Conservation (phyloP, 2,329 filamentous ascomycete species). For the Colletotrichum costaricense region DNA sequence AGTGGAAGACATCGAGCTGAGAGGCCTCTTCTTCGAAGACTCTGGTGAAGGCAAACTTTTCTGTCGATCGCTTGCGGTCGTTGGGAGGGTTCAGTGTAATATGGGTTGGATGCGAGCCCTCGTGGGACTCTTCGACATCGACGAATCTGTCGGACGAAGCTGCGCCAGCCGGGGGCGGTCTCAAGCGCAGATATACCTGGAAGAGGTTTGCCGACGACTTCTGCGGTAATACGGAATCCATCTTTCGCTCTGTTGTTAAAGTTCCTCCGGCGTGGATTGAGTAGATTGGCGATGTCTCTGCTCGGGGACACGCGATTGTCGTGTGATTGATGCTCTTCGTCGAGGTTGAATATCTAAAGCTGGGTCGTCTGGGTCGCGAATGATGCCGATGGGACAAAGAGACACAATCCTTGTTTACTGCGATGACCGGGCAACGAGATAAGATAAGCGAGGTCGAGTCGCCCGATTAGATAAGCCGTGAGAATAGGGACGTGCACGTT, state of each 20-base stretch:
- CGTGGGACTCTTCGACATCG: conserved; percentile 73
- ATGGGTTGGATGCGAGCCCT: conserved; percentile 67
- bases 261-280: no score
- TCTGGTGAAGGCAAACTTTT: conserved; percentile 93
- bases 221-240: conserved; percentile 32
- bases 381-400: background rate
- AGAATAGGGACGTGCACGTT: background rate
- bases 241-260: background rate
- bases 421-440: conserved; percentile 32
- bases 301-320: background rate
- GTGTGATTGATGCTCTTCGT: conserved; percentile 4
- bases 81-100: conserved; percentile 84
- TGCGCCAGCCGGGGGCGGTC: conserved; percentile 67
- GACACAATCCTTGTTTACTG: conserved; percentile 32
- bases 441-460: conserved; percentile 4
- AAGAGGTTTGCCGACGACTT: conserved; percentile 70
- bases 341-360: background rate
- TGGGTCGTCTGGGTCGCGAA: background rate
- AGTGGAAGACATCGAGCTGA: conserved; percentile 88
- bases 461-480: background rate
- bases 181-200: conserved; percentile 89
- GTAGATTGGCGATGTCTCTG: background rate
- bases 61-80: conserved; percentile 87
- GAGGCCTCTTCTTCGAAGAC: conserved; percentile 90
- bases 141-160: conserved; percentile 76